Percentiles rank a stretch among this genome's conserved stretches.
These are phyloP conservation scores for Vigna hirtella DNA, from an alignment of 306 rosid genomes.

Conservation along the genomic window DNA sequence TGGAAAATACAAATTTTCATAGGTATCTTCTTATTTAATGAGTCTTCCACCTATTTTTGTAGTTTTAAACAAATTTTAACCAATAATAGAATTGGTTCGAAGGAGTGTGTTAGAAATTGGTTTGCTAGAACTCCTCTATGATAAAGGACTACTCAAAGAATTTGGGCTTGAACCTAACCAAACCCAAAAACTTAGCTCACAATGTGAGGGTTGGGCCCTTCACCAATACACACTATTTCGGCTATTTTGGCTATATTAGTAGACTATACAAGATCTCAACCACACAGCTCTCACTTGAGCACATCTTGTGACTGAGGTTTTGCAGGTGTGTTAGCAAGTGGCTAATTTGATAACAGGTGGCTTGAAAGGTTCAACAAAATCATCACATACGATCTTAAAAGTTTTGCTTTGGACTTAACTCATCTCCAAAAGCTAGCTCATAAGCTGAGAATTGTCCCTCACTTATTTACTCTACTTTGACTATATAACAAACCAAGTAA, in stretches of 20 bases:
- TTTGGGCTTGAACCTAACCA: no score
- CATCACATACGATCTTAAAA: neutral
- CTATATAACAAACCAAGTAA: slow-evolving; percentile 20
- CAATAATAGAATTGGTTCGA: no score
- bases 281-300: neutral
- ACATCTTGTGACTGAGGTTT: neutral
- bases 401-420: neutral
- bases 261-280: neutral
- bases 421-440: neutral
- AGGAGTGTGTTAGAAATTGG: neutral
- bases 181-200: no score
- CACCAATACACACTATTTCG: neutral
- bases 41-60: neutral
- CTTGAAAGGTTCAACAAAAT: neutral
- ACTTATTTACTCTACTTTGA: no score
- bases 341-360: neutral
- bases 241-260: no score
- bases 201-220: no score
- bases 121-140: neutral
- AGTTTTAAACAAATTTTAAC: neutral
- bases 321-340: neutral
- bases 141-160: no score
- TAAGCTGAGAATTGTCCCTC: neutral
- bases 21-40: neutral
- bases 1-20: neutral